These are phyloP conservation scores for Inosperma sp. DNA, from an alignment of 768 basidiomycete species.

Conservation along the genomic window DNA sequence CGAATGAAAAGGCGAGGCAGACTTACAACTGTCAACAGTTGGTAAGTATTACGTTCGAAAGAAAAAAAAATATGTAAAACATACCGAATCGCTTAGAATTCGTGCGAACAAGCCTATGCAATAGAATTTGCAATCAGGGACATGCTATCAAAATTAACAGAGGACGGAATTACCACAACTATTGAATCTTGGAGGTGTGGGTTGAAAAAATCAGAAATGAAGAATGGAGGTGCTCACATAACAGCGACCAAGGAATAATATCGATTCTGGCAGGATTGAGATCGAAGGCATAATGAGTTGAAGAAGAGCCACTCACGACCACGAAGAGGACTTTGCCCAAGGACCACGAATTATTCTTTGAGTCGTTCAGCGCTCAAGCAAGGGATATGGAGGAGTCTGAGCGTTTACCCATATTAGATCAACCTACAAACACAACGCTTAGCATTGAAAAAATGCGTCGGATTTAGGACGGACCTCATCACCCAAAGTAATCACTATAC, in stretches of 20 bases:
- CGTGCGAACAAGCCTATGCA: constrained; percentile 36
- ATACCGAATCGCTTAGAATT: constrained; percentile 35
- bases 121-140: constrained; percentile 5
- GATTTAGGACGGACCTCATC: constrained; percentile 36
- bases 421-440: constrained; percentile 29
- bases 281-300: background rate
- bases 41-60: background rate
- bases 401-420: constrained; percentile 51
- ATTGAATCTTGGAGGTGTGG: constrained; percentile 39
- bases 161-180: constrained; percentile 40
- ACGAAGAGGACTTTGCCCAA: constrained; percentile 52
- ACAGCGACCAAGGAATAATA: constrained; percentile 51
- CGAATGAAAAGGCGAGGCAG: too few species aligned
- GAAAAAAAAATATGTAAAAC: constrained; percentile 15
- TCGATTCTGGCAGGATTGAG: constrained; percentile 43
- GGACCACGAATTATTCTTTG: constrained; percentile 51
- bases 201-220: background rate
- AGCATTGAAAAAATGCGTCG: constrained; percentile 3
- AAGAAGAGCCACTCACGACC: constrained; percentile 33
- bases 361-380: background rate
- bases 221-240: constrained; percentile 35
- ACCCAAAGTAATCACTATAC: constrained; percentile 38
- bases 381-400: background rate
- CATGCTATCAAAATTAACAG: background rate
- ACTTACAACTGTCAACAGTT: too few species aligned